A percentile compares a stretch with the other conserved stretches of the same genome.
Evolutionary conservation across 768 basidiomycete species (phyloP).

Genomic region (Mycena latifolia): DNA sequence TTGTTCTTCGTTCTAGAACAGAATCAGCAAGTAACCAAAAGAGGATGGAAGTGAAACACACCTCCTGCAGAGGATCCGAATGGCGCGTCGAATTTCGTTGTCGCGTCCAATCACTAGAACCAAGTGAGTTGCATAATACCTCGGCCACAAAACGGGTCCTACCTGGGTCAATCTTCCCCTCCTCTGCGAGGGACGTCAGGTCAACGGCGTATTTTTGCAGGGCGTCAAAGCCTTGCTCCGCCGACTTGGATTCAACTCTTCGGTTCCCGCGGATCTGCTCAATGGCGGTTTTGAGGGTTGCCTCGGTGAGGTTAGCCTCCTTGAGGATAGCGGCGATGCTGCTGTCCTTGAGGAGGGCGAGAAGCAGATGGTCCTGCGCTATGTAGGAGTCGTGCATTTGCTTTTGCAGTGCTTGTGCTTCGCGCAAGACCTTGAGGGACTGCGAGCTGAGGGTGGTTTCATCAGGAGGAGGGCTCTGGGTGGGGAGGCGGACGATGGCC

Average conservation of each 20-base stretch:
- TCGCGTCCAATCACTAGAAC: slow-evolving; percentile 86
- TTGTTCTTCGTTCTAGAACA: slow-evolving; percentile 91
- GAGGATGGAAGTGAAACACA: slow-evolving; percentile 36
- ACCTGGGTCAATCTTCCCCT: slow-evolving; percentile 92
- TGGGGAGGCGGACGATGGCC: slow-evolving; percentile 83
- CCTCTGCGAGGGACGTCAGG: slow-evolving; percentile 87
- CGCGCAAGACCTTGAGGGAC: slow-evolving; percentile 73
- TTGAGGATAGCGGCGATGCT: slow-evolving; percentile 78
- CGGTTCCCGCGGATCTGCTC: slow-evolving; percentile 86
- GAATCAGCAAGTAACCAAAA: slow-evolving; percentile 11
- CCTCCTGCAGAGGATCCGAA: slow-evolving; percentile 88
- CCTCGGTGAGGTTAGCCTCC: slow-evolving; percentile 79
- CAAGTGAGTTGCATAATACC: not conserved
- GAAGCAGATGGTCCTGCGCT: slow-evolving; percentile 92
- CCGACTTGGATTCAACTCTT: slow-evolving; percentile 85
- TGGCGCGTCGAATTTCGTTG: slow-evolving; percentile 88
- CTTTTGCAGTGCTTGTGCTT: slow-evolving; percentile 81
- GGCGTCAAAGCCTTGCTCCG: slow-evolving; percentile 95
- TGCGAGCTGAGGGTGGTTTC: slow-evolving; percentile 75
- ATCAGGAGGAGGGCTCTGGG: slow-evolving; percentile 89
- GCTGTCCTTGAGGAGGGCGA: slow-evolving; percentile 84
- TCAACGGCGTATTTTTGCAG: slow-evolving; percentile 91
- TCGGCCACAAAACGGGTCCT: not conserved
- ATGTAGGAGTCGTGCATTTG: slow-evolving; percentile 92
- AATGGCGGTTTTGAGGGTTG: slow-evolving; percentile 79